phyloP scores from a whole-genome alignment of 768 basidiomycete species.

The Mycena metata region DNA sequence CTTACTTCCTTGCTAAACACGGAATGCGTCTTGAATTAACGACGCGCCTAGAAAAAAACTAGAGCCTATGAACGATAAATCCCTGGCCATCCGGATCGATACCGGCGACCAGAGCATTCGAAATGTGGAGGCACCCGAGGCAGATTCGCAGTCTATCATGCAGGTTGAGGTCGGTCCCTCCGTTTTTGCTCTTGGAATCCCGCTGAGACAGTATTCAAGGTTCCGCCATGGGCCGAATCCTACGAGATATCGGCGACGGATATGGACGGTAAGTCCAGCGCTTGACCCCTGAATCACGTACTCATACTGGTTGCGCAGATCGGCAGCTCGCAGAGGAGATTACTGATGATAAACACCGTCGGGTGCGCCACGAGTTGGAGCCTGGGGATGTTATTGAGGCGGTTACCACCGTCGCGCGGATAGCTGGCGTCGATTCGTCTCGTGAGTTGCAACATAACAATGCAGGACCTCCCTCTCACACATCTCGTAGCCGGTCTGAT shows the following conservation, averaged over 20 bases:
- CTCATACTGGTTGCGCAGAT: constrained; percentile 48
- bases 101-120: constrained; percentile 57
- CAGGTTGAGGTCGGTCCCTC: constrained; percentile 57
- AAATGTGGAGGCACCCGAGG: constrained; percentile 65
- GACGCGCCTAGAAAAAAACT: constrained; percentile 75
- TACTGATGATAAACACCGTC: constrained; percentile 88
- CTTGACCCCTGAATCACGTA: neutral
- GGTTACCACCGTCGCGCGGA: constrained; percentile 86
- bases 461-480: neutral
- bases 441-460: constrained; percentile 67
- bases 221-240: constrained; percentile 80
- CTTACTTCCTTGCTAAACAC: no score
- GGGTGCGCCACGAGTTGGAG: constrained; percentile 89
- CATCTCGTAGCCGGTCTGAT: constrained; percentile 80
- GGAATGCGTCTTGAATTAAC: neutral
- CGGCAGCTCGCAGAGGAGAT: constrained; percentile 81
- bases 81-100: constrained; percentile 63
- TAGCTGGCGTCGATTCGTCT: constrained; percentile 92
- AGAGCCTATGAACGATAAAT: constrained; percentile 70
- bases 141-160: constrained; percentile 62
- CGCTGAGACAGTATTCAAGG: constrained; percentile 34
- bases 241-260: constrained; percentile 78
- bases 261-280: constrained; percentile 63
- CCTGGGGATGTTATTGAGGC: constrained; percentile 92
- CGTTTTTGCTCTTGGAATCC: neutral